These are phyloP conservation scores for Paecilomyces formosus DNA, from an alignment of 2,329 filamentous ascomycete species.

Conservation along the genomic window DNA sequence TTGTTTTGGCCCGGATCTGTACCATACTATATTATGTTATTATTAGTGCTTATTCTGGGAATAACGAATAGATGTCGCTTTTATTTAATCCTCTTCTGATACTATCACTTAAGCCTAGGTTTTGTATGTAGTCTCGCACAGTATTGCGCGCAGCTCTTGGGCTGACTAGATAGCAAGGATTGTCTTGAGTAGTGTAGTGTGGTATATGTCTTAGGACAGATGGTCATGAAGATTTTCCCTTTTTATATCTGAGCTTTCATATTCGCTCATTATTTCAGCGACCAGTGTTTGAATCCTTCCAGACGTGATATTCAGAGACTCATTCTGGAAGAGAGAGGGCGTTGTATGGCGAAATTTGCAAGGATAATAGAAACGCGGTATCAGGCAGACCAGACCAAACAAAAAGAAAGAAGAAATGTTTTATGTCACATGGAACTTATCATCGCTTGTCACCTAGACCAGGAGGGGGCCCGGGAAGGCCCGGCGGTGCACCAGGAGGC, in stretches of 20 bases:
- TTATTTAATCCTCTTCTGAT: neutral
- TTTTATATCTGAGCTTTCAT: neutral
- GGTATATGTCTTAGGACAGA: neutral
- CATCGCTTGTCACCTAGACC: constrained; percentile 23
- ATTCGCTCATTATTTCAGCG: neutral
- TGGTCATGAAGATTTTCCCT: neutral
- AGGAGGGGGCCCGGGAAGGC: constrained; percentile 17
- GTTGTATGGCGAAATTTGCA: neutral
- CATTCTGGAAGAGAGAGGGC: neutral
- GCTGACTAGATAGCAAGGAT: neutral
- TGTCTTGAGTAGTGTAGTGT: neutral
- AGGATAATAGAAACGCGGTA: constrained; percentile 5
- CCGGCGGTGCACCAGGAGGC: constrained; percentile 15
- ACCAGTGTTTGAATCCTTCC: neutral
- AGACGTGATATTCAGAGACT: neutral
- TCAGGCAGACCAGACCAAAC: neutral
- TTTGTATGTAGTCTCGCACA: no score
- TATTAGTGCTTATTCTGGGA: neutral
- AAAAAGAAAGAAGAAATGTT: neutral
- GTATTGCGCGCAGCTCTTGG: no score
- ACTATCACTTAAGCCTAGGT: neutral
- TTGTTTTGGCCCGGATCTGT: neutral
- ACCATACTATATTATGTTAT: neutral
- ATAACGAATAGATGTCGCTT: neutral
- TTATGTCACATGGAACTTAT: constrained; percentile 2